These are phyloP conservation scores for Chlamydomonas asymmetrica DNA, from an alignment of 139 green algal genomes.

Conservation along the genomic window DNA sequence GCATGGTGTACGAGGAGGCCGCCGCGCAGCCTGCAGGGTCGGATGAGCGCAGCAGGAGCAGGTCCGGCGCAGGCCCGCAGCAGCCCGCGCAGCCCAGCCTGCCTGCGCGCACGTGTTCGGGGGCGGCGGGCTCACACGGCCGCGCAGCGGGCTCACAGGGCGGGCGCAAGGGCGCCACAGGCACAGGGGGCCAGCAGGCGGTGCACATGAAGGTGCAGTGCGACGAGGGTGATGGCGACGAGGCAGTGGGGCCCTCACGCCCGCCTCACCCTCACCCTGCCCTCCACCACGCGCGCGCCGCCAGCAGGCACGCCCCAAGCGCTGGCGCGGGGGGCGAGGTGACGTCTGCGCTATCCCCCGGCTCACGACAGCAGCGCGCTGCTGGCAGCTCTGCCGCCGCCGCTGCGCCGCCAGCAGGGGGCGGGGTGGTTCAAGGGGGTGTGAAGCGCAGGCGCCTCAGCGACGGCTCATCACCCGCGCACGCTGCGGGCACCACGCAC, in stretches of 20 bases:
- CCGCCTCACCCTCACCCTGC: neutral
- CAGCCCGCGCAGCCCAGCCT: too few species aligned
- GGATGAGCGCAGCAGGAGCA: too few species aligned
- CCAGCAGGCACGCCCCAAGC: neutral
- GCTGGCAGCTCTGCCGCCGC: neutral
- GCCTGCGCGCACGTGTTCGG: too few species aligned
- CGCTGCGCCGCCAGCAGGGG: neutral
- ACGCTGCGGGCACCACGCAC: too few species aligned
- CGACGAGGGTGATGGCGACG: constrained; percentile 22
- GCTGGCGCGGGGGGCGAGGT: neutral
- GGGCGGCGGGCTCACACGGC: too few species aligned
- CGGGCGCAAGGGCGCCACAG: neutral
- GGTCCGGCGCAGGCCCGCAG: too few species aligned
- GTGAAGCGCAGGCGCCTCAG: too few species aligned
- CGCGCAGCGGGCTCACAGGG: too few species aligned
- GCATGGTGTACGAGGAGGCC: too few species aligned
- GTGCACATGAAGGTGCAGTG: constrained; percentile 6
- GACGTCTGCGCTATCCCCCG: neutral
- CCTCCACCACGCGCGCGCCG: neutral
- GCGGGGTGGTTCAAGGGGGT: too few species aligned
- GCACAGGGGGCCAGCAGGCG: neutral
- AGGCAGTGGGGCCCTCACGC: constrained; percentile 4
- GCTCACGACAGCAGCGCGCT: neutral
- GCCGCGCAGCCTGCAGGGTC: too few species aligned
- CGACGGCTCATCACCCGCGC: too few species aligned